Base-by-base conservation (phyloP, 2,329 filamentous ascomycete species). In the Aspergillus fischeri region DNA sequence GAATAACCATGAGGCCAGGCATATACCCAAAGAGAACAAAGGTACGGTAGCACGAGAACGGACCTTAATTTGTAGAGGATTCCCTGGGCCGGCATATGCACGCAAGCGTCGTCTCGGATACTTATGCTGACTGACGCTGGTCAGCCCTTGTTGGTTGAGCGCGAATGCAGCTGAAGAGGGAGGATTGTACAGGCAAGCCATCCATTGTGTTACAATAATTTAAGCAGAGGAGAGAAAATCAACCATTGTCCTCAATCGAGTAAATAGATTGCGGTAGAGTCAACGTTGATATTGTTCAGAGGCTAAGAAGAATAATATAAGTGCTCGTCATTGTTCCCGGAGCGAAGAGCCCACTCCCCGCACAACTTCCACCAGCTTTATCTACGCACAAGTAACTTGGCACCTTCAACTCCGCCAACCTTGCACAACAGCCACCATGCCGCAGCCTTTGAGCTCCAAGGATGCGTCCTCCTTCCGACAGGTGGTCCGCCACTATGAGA, bases 401-500 rank as follows among this genome's bases (percentile, higher is more conserved):
- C 59, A 61, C 56, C 52, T 55, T 52, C 60, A 58, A 55, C 52
- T 57, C 61, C 57, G 29, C 58, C 65, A 64, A 62, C 59, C 58
- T 62, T 60, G 60, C 65, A 63, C 70, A 67, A 67, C 70, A 65
- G 66, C 66, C 70, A 73, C 63, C 67, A 77, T 77, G 72, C 74
- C 75, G 69, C 77, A 78, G 70, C 75, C 72, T 72, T 73, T 80
- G 74, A 76, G 72, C 66, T 86, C 91, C 71, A 97, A 97, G 80
- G 94, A 99, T 83, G 86, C 86, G 68, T 88, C 92, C 74, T 88
- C 97, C 79, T 99, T 99, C 78, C 89, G 92, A 63, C 91, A 92
- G 73, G 87, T 99, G 64, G 91, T 99, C 70, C 92, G 93, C 74
- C 87, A 91, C 77, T 99, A 97, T 81, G 94, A 99, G 78, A 89